Evolutionary conservation across 2,329 filamentous ascomycete species (phyloP).

Genomic region (Echinosphaeria canescens): DNA sequence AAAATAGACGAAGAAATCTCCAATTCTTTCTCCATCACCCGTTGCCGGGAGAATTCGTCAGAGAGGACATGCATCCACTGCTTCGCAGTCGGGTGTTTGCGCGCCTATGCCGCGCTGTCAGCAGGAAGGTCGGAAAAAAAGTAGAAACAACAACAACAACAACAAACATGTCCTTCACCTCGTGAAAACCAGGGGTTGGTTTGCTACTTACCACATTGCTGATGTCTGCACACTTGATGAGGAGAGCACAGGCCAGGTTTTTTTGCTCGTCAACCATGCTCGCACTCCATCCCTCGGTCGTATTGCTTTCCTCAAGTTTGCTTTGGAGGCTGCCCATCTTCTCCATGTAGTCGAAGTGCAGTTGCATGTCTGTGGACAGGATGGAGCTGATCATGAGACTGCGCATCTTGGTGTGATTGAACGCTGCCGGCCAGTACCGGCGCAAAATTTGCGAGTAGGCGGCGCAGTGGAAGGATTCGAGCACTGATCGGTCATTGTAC

Average conservation of each 20-base stretch:
- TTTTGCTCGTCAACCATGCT: slow-evolving; percentile 58
- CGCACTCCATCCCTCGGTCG: slow-evolving; percentile 52
- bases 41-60: slow-evolving; percentile 85
- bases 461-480: slow-evolving; percentile 95
- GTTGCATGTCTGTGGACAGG: slow-evolving; percentile 87
- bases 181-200: too few relatives aligned
- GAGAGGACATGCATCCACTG: slow-evolving; percentile 90
- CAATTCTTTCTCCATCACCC: slow-evolving; percentile 74
- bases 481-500: slow-evolving; percentile 90
- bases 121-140: neutral
- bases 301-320: slow-evolving; percentile 46
- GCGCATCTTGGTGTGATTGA: slow-evolving; percentile 59
- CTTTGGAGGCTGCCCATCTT: slow-evolving; percentile 63
- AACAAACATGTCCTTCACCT: too few relatives aligned
- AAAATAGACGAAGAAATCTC: slow-evolving; percentile 77
- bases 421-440: slow-evolving; percentile 72
- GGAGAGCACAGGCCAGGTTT: slow-evolving; percentile 63
- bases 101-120: slow-evolving; percentile 35
- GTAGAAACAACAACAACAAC: too few relatives aligned
- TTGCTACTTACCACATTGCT: slow-evolving; percentile 69
- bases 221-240: slow-evolving; percentile 98
- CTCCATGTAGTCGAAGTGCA: slow-evolving; percentile 95
- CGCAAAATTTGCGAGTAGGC: slow-evolving; percentile 92
- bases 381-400: slow-evolving; percentile 96
- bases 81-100: slow-evolving; percentile 61